These are phyloP conservation scores for Penicillium nucicola DNA, from an alignment of 495 filamentous ascomycete species.

Conservation along the genomic window DNA sequence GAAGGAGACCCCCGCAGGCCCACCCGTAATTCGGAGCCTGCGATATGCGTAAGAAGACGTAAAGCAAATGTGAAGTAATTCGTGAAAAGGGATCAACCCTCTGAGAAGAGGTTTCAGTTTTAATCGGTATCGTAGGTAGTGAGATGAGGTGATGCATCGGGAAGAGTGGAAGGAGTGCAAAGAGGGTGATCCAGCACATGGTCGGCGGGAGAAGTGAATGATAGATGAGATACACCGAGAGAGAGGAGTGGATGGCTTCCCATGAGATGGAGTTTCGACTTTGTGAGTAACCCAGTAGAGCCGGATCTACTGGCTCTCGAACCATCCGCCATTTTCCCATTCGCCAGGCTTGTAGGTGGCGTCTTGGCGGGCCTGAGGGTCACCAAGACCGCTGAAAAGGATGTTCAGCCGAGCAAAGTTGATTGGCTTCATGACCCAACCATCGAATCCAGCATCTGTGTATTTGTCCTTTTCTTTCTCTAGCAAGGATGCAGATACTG, in stretches of 20 bases:
- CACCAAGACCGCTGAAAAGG: conserved; percentile 56
- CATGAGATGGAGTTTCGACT: not conserved
- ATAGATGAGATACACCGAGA: no score
- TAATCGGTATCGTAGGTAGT: no score
- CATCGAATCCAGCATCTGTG: conserved; percentile 82
- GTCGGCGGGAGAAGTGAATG: no score
- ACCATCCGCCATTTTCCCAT: conserved; percentile 74
- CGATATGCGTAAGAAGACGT: not conserved
- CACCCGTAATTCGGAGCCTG: not conserved
- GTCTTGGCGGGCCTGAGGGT: conserved; percentile 40
- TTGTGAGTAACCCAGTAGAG: not conserved
- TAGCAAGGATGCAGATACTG: conserved; percentile 81
- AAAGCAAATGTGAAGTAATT: not conserved
- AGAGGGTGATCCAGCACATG: no score
- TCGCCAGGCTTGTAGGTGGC: conserved; percentile 58
- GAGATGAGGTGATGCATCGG: no score
- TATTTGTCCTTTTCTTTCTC: conserved; percentile 70
- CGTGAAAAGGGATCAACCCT: no score
- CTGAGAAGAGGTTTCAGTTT: no score
- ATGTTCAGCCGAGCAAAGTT: conserved; percentile 62
- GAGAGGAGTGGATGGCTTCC: not conserved
- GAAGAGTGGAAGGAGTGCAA: no score
- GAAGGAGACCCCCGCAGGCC: not conserved
- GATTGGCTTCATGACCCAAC: conserved; percentile 82
- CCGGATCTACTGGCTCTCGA: conserved; percentile 20